Evolutionary conservation across 345 rosid genomes (phyloP).

Genomic region (Citrus australasica): DNA sequence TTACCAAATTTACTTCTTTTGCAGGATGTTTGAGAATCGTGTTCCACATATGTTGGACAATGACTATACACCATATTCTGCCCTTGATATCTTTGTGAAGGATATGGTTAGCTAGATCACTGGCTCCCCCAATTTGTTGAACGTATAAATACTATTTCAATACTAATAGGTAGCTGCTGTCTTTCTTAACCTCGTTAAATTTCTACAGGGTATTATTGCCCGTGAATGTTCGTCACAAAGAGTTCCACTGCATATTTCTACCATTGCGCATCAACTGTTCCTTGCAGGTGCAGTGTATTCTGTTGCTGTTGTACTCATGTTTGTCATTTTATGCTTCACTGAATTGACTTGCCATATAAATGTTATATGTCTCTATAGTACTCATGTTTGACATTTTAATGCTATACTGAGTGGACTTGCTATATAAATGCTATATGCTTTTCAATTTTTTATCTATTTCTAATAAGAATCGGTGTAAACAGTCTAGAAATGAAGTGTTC

Average conservation of each 20-base stretch:
- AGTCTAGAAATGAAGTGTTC: neutral
- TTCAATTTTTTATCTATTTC: neutral
- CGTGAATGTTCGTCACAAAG: slow-evolving; percentile 65
- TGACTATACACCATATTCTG: slow-evolving; percentile 91
- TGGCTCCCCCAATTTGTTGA: neutral
- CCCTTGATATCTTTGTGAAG: slow-evolving; percentile 95
- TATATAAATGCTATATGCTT: neutral
- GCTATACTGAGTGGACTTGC: neutral
- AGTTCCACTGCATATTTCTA: slow-evolving; percentile 82
- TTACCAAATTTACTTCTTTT: slow-evolving; percentile 18
- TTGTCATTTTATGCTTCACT: neutral
- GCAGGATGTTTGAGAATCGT: slow-evolving; percentile 98
- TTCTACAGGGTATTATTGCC: slow-evolving; percentile 78
- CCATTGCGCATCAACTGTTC: slow-evolving; percentile 79
- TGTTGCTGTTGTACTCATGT: neutral
- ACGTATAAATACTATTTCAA: neutral
- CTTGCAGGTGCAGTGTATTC: slow-evolving; percentile 55
- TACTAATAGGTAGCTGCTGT: neutral
- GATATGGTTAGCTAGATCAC: slow-evolving; percentile 64
- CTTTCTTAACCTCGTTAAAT: slow-evolving; percentile 10
- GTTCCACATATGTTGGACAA: slow-evolving; percentile 95
- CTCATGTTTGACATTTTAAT: slow-evolving; percentile 3
- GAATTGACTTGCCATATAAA: neutral
- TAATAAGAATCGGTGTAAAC: neutral
- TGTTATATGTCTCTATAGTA: neutral